phyloP scores from a whole-genome alignment of 2,329 filamentous ascomycete species.

The Aspergillus fumigatus region DNA sequence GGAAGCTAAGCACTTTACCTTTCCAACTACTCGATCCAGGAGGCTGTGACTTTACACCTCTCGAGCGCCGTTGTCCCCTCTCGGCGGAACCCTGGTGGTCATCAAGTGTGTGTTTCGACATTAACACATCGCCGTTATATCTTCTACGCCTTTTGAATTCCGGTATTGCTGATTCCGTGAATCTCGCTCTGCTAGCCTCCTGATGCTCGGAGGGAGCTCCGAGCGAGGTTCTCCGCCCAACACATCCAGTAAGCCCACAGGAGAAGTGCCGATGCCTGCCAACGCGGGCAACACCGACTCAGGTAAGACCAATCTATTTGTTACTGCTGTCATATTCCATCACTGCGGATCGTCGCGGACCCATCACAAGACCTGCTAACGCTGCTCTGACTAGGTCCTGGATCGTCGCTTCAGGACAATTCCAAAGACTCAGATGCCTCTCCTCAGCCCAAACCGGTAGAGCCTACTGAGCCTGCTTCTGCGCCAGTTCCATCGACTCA shows the following conservation, averaged over 20 bases:
- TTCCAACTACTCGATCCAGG: constrained; percentile 19
- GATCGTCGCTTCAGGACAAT: constrained; percentile 21
- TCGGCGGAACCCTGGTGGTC: constrained; percentile 22
- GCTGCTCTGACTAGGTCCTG: constrained; percentile 18
- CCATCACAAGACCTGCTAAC: constrained; percentile 8
- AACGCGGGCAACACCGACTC: constrained; percentile 21
- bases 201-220: constrained; percentile 31
- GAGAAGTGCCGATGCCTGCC: constrained; percentile 33
- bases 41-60: constrained; percentile 18
- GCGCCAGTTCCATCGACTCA: constrained; percentile 15
- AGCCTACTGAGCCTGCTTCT: constrained; percentile 8
- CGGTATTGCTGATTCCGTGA: constrained; percentile 7
- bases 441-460: constrained; percentile 16
- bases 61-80: constrained; percentile 10
- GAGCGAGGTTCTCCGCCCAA: constrained; percentile 28
- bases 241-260: constrained; percentile 24
- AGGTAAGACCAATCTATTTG: constrained; percentile 22
- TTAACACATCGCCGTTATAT: constrained; percentile 8
- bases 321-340: not conserved
- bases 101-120: constrained; percentile 8
- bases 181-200: constrained; percentile 24
- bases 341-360: not conserved
- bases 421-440: constrained; percentile 19
- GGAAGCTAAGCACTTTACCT: constrained; percentile 18
- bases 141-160: constrained; percentile 2